These are phyloP conservation scores for Mortierella sp. DNA, from an alignment of 371 early-diverging fungal species.

Conservation along the genomic window DNA sequence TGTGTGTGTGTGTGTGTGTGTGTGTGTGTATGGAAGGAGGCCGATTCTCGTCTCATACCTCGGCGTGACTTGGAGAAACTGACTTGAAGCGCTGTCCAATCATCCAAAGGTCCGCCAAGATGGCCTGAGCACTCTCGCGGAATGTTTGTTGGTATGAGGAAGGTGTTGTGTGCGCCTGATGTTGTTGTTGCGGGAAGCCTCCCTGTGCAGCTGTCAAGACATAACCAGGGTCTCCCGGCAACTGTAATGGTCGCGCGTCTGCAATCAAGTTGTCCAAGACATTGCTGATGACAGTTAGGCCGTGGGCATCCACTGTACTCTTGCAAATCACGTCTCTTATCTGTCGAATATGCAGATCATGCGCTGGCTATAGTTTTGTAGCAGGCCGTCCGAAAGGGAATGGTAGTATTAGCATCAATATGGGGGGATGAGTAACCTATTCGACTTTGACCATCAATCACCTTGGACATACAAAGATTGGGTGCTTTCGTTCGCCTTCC, in stretches of 20 bases:
- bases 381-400: too few species aligned
- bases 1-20: too few species aligned
- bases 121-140: slow-evolving; percentile 39
- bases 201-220: neutral
- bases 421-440: too few species aligned
- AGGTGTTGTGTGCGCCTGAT: slow-evolving; percentile 1
- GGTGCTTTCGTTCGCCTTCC: slow-evolving; percentile 36
- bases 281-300: slow-evolving; percentile 5
- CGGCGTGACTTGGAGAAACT: slow-evolving; percentile 29
- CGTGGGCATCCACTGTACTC: slow-evolving; percentile 6
- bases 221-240: slow-evolving; percentile 16
- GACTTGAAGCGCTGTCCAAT: slow-evolving; percentile 51
- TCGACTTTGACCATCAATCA: neutral
- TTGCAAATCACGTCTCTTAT: slow-evolving; percentile 31
- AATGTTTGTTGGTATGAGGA: slow-evolving; percentile 11
- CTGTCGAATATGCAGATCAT: slow-evolving; percentile 18
- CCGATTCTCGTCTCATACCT: slow-evolving; percentile 8
- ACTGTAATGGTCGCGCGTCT: slow-evolving; percentile 29
- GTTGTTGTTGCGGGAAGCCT: neutral
- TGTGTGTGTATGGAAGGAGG: too few species aligned
- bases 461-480: slow-evolving; percentile 18
- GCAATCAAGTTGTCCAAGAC: slow-evolving; percentile 29
- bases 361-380: slow-evolving; percentile 17
- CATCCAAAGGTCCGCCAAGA: slow-evolving; percentile 48
- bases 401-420: neutral